phyloP scores from a whole-genome alignment of 2,329 filamentous ascomycete genomes.

The Colletotrichum sp. region DNA sequence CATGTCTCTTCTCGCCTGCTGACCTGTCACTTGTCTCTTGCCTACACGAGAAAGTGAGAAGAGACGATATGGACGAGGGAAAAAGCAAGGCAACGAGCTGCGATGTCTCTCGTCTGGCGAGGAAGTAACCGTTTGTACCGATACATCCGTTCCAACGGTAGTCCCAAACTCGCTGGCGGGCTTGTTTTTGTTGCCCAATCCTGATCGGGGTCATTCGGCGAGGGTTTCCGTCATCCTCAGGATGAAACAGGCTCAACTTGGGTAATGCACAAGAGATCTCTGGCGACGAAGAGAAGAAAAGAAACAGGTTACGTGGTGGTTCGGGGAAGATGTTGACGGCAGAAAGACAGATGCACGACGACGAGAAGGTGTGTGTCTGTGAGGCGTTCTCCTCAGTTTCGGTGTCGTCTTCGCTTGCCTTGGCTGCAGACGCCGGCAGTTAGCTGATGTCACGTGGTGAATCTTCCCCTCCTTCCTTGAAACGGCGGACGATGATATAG shows the following conservation, averaged over 20 bases:
- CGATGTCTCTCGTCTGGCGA: neutral
- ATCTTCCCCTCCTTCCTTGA: neutral
- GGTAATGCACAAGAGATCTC: neutral
- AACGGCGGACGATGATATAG: neutral
- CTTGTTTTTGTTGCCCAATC: neutral
- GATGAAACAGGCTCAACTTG: neutral
- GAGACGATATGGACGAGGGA: neutral
- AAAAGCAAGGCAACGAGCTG: neutral
- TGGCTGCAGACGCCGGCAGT: neutral
- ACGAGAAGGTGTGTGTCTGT: neutral
- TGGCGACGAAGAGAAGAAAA: slow-evolving; percentile 4
- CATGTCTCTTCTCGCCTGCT: neutral
- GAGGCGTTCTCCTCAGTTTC: neutral
- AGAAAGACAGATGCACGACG: neutral
- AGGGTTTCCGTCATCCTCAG: neutral
- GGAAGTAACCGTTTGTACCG: slow-evolving; percentile 1
- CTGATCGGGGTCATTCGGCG: slow-evolving; percentile 2
- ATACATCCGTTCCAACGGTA: neutral
- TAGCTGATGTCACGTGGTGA: neutral
- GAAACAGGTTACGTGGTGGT: neutral
- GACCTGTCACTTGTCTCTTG: slow-evolving; percentile 13
- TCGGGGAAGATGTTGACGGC: neutral
- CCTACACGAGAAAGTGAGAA: slow-evolving; percentile 6
- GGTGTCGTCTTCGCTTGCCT: neutral
- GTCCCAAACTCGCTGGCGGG: neutral